Evolutionary conservation across 1,284 basidiomycete genomes (phyloP).

Genomic region (Papiliotrema laurentii): DNA sequence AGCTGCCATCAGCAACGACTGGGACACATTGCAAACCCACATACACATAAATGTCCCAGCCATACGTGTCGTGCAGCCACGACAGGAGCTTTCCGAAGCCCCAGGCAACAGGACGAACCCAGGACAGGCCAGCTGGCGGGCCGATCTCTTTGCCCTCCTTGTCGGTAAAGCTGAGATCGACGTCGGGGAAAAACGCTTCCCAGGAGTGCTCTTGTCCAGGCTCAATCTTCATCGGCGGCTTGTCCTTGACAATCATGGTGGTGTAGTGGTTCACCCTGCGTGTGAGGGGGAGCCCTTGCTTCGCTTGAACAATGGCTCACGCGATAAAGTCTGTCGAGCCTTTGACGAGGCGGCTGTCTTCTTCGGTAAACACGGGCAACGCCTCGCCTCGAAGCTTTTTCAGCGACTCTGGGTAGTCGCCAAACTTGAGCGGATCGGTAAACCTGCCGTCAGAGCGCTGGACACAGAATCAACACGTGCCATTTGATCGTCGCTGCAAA

Average conservation of each 20-base stretch:
- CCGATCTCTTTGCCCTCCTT: conserved; percentile 8
- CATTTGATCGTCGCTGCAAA: conserved; percentile 3
- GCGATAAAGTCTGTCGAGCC: conserved; percentile 57
- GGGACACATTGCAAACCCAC: not conserved
- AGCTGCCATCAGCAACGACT: not conserved
- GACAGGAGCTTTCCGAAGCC: conserved; percentile 56
- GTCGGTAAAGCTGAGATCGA: conserved; percentile 8
- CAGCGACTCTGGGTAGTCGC: conserved; percentile 63
- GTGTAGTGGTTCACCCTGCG: conserved; percentile 2
- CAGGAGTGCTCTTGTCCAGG: conserved; percentile 2
- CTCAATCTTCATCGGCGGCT: not conserved
- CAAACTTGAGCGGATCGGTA: conserved; percentile 66
- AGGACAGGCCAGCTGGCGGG: conserved; percentile 5
- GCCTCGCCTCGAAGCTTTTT: conserved; percentile 59
- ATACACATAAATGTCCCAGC: conserved; percentile 57
- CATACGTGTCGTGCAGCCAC: conserved; percentile 63
- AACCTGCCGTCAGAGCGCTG: conserved; percentile 10
- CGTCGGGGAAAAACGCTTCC: conserved; percentile 8
- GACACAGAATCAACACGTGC: not conserved
- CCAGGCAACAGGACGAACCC: conserved; percentile 41
- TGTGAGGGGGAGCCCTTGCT: not conserved
- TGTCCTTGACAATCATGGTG: conserved; percentile 5
- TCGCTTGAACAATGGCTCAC: not conserved
- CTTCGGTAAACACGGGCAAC: conserved; percentile 61
- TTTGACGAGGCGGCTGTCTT: conserved; percentile 60